These are phyloP conservation scores for Aspergillus incahuasiensis DNA, from an alignment of 495 filamentous ascomycete genomes.

Conservation along the genomic window DNA sequence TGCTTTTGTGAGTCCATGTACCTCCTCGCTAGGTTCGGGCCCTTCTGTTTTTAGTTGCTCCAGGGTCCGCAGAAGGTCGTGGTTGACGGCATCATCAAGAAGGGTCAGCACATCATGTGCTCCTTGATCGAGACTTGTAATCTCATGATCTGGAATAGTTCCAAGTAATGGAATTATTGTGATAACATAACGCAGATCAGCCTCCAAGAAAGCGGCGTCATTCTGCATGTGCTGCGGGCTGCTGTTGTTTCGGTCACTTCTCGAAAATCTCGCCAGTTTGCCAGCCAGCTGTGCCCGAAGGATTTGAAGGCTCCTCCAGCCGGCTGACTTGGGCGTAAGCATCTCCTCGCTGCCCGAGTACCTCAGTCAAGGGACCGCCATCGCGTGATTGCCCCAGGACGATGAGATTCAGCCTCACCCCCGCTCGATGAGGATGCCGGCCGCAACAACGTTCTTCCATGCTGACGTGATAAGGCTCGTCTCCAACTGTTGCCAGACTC, in stretches of 20 bases:
- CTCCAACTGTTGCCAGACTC: no score
- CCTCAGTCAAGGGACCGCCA: no score
- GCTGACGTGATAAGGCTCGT: no score
- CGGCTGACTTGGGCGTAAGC: not conserved
- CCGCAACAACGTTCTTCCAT: no score
- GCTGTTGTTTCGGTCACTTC: not conserved
- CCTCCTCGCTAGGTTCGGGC: no score
- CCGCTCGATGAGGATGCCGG: no score
- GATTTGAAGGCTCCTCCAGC: not conserved
- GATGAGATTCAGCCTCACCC: no score
- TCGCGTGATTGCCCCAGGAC: no score
- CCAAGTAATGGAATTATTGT: not conserved
- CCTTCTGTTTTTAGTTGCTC: not conserved
- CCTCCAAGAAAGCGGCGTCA: slow-evolving; percentile 3
- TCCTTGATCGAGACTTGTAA: not conserved
- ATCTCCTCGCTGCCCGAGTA: not conserved
- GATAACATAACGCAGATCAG: not conserved
- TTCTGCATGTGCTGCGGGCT: not conserved
- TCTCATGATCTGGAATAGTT: not conserved
- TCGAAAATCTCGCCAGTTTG: not conserved
- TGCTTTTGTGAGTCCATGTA: not conserved
- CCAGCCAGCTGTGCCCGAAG: not conserved
- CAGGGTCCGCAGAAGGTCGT: not conserved
- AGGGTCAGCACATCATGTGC: not conserved
- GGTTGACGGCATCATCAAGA: not conserved